Conservation (phyloP, 495 filamentous ascomycete species). For the Hypoxylon crocopeplum region DNA sequence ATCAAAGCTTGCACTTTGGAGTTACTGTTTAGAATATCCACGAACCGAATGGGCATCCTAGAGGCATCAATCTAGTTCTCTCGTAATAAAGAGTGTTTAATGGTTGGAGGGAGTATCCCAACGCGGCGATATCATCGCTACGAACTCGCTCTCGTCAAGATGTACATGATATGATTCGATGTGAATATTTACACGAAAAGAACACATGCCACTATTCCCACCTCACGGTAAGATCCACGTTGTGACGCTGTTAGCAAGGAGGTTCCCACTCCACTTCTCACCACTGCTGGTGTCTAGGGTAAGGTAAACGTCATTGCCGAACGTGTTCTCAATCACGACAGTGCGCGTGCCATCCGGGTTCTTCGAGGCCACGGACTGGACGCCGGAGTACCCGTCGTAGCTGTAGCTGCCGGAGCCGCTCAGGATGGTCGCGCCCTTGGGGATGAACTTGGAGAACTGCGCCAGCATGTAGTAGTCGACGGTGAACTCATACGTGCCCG, state of each 20-base stretch:
- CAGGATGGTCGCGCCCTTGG: constrained; percentile 55
- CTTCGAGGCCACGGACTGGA: constrained; percentile 58
- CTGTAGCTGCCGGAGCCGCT: constrained; percentile 56
- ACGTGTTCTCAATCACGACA: constrained; percentile 62
- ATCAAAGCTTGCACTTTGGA: too few species aligned
- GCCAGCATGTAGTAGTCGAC: constrained; percentile 64
- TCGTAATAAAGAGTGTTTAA: too few species aligned
- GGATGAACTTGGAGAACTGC: constrained; percentile 65
- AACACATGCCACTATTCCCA: neutral
- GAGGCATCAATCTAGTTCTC: too few species aligned
- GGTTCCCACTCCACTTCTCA: constrained; percentile 59
- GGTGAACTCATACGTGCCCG: constrained; percentile 52
- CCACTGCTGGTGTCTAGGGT: constrained; percentile 51
- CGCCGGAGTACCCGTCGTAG: constrained; percentile 48
- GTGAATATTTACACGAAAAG: constrained; percentile 8
- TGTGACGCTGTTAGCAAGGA: constrained; percentile 54
- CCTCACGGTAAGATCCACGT: constrained; percentile 59
- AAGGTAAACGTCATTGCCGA: constrained; percentile 57
- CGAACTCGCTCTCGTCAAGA: too few species aligned
- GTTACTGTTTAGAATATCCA: too few species aligned
- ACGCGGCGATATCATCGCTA: too few species aligned
- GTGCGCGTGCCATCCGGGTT: constrained; percentile 60
- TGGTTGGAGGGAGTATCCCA: too few species aligned
- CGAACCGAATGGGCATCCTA: too few species aligned
- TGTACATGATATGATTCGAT: too few species aligned